A percentile compares a stretch with the other conserved stretches of the same genome.
Conservation (phyloP, 805 yeast genomes). For the Zygotorulaspora chibaensis region DNA sequence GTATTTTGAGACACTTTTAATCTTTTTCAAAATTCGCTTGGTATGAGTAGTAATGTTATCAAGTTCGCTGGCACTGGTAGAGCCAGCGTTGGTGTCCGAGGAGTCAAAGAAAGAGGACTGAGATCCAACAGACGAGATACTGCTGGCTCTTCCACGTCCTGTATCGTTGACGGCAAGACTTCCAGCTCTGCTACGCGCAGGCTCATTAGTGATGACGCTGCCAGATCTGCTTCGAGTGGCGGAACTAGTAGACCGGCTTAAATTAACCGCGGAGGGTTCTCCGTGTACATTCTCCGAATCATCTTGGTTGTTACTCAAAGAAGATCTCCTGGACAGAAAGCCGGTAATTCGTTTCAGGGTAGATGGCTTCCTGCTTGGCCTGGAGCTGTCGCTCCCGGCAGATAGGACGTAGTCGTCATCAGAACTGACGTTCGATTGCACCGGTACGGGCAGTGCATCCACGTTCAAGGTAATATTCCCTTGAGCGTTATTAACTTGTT, state of each 20-base stretch:
- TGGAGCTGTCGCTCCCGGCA: constrained; percentile 10
- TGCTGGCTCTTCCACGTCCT: constrained; percentile 12
- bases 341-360: constrained; percentile 19
- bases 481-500: background rate
- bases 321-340: constrained; percentile 21
- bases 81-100: constrained; percentile 15
- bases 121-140: constrained; percentile 16
- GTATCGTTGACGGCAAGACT: constrained; percentile 1
- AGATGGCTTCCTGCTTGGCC: constrained; percentile 19
- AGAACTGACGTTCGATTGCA: constrained; percentile 1
- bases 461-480: constrained; percentile 4
- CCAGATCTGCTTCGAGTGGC: constrained; percentile 6
- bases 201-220: constrained; percentile 4
- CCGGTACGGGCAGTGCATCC: constrained; percentile 10
- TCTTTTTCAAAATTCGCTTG: constrained; percentile 45
- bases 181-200: constrained; percentile 10
- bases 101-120: constrained; percentile 12
- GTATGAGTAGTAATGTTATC: constrained; percentile 14
- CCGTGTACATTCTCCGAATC: constrained; percentile 1
- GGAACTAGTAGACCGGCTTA: constrained; percentile 4
- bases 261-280: background rate
- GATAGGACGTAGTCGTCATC: constrained; percentile 20
- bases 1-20: constrained; percentile 50
- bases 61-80: constrained; percentile 21
- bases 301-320: constrained; percentile 7